Evolutionary conservation across 345 rosid genomes (phyloP).

Genomic region (Turritis glabra): DNA sequence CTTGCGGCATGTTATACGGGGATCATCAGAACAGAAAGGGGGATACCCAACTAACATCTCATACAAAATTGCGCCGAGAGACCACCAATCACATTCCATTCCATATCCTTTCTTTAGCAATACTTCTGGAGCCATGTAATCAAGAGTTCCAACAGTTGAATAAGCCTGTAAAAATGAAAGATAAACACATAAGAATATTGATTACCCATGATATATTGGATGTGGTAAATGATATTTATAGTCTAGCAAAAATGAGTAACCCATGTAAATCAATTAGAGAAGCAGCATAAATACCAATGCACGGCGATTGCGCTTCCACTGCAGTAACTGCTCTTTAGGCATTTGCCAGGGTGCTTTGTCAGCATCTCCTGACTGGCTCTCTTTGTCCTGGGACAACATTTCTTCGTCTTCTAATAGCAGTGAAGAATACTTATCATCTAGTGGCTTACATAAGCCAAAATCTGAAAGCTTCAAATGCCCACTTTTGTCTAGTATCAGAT

Average conservation of each 20-base stretch:
- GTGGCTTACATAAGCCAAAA: conserved; percentile 97
- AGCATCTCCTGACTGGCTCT: conserved; percentile 49
- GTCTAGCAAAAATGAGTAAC: conserved; percentile 7
- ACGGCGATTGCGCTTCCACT: conserved; percentile 95
- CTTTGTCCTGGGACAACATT: conserved; percentile 54
- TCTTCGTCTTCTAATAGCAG: conserved; percentile 76
- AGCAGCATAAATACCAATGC: conserved; percentile 64
- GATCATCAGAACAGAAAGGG: conserved; percentile 97
- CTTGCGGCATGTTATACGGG: conserved; percentile 94
- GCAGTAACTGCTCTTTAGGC: conserved; percentile 77
- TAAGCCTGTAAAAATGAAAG: conserved; percentile 60
- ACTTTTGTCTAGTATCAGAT: conserved; percentile 86
- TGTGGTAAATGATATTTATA: background rate
- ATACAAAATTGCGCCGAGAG: conserved; percentile 94
- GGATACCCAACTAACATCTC: conserved; percentile 99
- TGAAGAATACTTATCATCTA: conserved; percentile 86
- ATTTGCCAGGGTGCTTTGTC: conserved; percentile 75
- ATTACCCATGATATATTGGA: background rate
- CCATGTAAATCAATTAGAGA: background rate
- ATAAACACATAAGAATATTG: conserved; percentile 3
- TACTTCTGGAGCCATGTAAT: conserved; percentile 99
- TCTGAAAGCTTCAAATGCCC: conserved; percentile 99
- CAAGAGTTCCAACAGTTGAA: conserved; percentile 99
- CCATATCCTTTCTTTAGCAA: conserved; percentile 95
- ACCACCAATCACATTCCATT: conserved; percentile 99